Evolutionary conservation across 2,329 filamentous ascomycete species (phyloP).

Genomic region (Neonectria neomacrospora): DNA sequence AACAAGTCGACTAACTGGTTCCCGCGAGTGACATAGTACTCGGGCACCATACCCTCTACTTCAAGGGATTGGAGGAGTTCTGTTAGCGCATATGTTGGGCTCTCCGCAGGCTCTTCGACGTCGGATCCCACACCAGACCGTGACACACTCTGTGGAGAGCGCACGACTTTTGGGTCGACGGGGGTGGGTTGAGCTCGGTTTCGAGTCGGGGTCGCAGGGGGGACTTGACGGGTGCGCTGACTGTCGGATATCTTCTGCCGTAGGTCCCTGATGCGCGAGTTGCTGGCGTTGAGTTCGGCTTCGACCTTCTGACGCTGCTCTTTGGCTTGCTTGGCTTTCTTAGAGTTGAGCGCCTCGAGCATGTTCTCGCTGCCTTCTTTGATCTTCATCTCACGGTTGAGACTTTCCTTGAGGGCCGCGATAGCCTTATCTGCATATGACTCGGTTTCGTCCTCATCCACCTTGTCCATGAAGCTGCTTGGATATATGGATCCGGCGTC

Average conservation of each 20-base stretch:
- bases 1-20: slow-evolving; percentile 97
- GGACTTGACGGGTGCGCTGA: slow-evolving; percentile 61
- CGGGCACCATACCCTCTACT: slow-evolving; percentile 84
- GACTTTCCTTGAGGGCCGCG: slow-evolving; percentile 79
- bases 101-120: slow-evolving; percentile 78
- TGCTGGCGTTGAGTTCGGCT: slow-evolving; percentile 90
- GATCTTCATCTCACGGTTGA: slow-evolving; percentile 97
- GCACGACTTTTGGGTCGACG: slow-evolving; percentile 59
- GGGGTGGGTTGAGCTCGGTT: slow-evolving; percentile 58
- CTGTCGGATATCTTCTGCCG: slow-evolving; percentile 69
- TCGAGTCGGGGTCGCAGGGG: slow-evolving; percentile 64
- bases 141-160: slow-evolving; percentile 68
- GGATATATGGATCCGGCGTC: slow-evolving; percentile 51
- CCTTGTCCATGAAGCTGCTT: slow-evolving; percentile 62
- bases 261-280: slow-evolving; percentile 73
- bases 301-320: slow-evolving; percentile 84
- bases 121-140: slow-evolving; percentile 69
- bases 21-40: slow-evolving; percentile 94
- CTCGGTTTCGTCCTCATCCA: slow-evolving; percentile 70
- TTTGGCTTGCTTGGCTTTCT: slow-evolving; percentile 95
- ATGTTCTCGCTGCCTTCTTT: slow-evolving; percentile 98
- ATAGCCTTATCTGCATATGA: slow-evolving; percentile 77
- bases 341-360: slow-evolving; percentile 91
- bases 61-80: slow-evolving; percentile 93
- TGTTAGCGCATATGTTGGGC: slow-evolving; percentile 88